These are phyloP conservation scores for Rhododendron ovatum DNA, from an alignment of 148 eudicot species.

Conservation along the genomic window DNA sequence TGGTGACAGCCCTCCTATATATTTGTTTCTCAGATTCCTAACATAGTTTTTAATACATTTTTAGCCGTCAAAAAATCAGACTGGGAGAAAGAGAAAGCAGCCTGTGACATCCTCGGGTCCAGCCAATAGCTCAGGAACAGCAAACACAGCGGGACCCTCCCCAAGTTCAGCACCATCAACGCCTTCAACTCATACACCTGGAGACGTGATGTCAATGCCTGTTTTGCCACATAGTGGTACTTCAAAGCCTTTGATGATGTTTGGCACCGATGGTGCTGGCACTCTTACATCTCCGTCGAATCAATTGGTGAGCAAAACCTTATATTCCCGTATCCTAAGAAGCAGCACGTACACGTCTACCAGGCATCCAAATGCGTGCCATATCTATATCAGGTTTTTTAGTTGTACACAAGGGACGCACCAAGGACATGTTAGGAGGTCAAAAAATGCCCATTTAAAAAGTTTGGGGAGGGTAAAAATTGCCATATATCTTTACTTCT, in stretches of 20 bases:
- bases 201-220: slow-evolving; percentile 91
- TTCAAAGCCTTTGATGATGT: slow-evolving; percentile 71
- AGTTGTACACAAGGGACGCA: neutral
- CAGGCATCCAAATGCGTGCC: neutral
- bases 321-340: neutral
- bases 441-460: neutral
- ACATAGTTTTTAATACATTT: slow-evolving; percentile 23
- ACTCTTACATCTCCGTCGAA: slow-evolving; percentile 70
- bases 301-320: slow-evolving; percentile 54
- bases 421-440: neutral
- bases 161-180: slow-evolving; percentile 96
- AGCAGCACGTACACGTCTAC: neutral
- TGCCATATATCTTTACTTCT: neutral
- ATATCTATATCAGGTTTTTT: neutral
- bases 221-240: slow-evolving; percentile 44
- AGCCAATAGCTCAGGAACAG: slow-evolving; percentile 97
- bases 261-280: slow-evolving; percentile 58
- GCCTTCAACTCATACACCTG: slow-evolving; percentile 91
- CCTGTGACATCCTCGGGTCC: slow-evolving; percentile 93
- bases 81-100: slow-evolving; percentile 88
- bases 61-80: slow-evolving; percentile 75
- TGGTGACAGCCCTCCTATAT: neutral
- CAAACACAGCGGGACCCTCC: slow-evolving; percentile 92
- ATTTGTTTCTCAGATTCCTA: slow-evolving; percentile 33
- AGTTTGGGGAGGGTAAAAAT: neutral